Evolutionary conservation across 192 early-diverging fungal genomes (phyloP).

Genomic region (Backusella parvicylindrica): DNA sequence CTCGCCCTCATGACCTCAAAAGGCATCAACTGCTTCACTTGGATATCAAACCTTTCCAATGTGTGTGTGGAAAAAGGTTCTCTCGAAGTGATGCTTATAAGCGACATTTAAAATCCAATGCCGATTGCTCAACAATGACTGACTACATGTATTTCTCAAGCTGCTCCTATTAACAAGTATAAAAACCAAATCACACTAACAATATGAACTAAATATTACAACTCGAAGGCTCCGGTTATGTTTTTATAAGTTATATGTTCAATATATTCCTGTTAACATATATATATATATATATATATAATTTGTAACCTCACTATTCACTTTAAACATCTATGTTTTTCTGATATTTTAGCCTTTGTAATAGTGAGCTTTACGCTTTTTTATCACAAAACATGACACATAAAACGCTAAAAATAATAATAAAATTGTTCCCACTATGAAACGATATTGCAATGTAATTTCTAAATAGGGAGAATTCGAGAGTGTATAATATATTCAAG

Average conservation of each 20-base stretch:
- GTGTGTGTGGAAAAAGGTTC: slow-evolving; percentile 75
- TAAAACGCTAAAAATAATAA: background rate
- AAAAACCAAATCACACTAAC: background rate
- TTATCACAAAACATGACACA: too few species aligned
- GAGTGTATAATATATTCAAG: background rate
- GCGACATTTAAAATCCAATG: slow-evolving; percentile 38
- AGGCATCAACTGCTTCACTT: slow-evolving; percentile 73
- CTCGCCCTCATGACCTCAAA: slow-evolving; percentile 70
- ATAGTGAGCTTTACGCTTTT: too few species aligned
- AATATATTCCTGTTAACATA: too few species aligned
- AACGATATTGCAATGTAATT: background rate
- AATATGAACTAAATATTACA: background rate
- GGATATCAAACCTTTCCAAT: slow-evolving; percentile 70
- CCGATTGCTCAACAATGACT: background rate
- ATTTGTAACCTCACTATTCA: too few species aligned
- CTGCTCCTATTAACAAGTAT: background rate
- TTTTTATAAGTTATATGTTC: too few species aligned
- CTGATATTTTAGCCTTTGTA: too few species aligned
- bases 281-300: too few species aligned
- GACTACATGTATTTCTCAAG: background rate
- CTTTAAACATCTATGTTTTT: too few species aligned
- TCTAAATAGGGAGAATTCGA: background rate
- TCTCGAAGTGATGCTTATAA: slow-evolving; percentile 69
- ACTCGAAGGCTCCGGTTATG: background rate
- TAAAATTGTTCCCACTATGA: background rate